Evolutionary conservation across 2,329 filamentous ascomycete genomes (phyloP), one percentile per base, ranked within the genome.

Genomic region (Fusarium sp.): DNA sequence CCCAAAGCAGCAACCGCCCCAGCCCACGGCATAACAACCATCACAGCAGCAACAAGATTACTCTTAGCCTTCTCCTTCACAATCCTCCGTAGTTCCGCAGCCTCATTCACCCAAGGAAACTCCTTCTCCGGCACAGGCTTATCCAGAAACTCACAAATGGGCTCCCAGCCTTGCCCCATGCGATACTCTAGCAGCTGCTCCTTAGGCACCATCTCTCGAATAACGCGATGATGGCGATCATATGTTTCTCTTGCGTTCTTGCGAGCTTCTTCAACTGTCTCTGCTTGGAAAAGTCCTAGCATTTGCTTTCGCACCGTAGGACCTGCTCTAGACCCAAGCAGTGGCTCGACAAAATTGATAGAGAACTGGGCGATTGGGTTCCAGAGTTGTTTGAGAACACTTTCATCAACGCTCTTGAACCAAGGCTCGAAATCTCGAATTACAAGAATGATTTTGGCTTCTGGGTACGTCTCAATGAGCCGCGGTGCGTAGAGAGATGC

Each of bases 121-220:
- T 76, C 69, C 4, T 63, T 69, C 7, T 76, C 73, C 0, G 82
- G 82, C 18, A 80, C 66, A 3, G 75, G 69, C 45, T 79, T 80
- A 0, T 56, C 81, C 19, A 84, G 59, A 49, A 84, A 83, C 31
- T 75, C 63, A 56, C 82, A 83, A 12, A 84, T 71, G 6, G 82
- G 80, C 21, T 38, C 78, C 81, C 82, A 83, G 2, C 82, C 82
- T 4, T 80, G 74, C 1, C 71, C 76, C 48, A 82, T 57, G 3
- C 65, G 65, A 62, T 79, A 83, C 56, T 80, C 74, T 10, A 83
- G 58, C 25, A 83, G 57, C n/a, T 68, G 61, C 3, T 58, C 76
- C 7, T 66, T 35, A 0, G 79, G 74, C 23, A 78, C 74, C 41
- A 78, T 69, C 37, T 79, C 78, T 7, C 73, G 69, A 3, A 83